Evolutionary conservation across 257 asterid species (phyloP).

Genomic region (Agastache rugosa): DNA sequence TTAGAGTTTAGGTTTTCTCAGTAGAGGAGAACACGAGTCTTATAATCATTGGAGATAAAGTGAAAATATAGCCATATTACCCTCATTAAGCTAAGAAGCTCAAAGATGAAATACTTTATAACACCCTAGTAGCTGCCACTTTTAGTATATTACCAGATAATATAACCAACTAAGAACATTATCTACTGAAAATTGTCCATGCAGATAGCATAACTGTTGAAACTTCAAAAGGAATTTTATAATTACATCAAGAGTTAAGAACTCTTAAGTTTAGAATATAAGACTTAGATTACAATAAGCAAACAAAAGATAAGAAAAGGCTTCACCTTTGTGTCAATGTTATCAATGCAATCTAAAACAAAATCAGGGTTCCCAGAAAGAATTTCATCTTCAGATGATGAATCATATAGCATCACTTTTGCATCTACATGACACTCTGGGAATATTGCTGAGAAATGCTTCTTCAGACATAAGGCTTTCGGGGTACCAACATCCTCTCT

Average conservation of each 20-base stretch:
- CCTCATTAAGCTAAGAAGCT: slow-evolving; percentile 17
- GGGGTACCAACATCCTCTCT: slow-evolving; percentile 96
- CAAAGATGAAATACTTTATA: slow-evolving; percentile 5
- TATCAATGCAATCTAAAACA: slow-evolving; percentile 95
- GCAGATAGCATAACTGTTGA: slow-evolving; percentile 24
- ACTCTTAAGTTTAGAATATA: neutral
- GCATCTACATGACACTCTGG: slow-evolving; percentile 93
- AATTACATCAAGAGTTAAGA: slow-evolving; percentile 24
- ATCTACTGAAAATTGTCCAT: slow-evolving; percentile 3
- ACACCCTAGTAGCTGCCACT: neutral
- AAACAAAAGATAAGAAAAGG: slow-evolving; percentile 17
- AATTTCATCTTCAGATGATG: slow-evolving; percentile 90
- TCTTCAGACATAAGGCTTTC: slow-evolving; percentile 86
- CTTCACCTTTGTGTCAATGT: slow-evolving; percentile 90
- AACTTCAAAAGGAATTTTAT: neutral
- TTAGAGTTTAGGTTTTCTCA: neutral
- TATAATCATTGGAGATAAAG: neutral
- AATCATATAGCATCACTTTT: slow-evolving; percentile 78
- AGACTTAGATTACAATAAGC: neutral
- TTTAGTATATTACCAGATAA: neutral
- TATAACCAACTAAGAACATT: slow-evolving; percentile 19
- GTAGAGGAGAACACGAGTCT: neutral
- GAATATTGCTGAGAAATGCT: slow-evolving; percentile 78
- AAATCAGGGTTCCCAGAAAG: slow-evolving; percentile 86
- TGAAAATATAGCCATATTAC: slow-evolving; percentile 1